Conservation (phyloP, 768 basidiomycete genomes). For the Filobasidium wieringae region DNA sequence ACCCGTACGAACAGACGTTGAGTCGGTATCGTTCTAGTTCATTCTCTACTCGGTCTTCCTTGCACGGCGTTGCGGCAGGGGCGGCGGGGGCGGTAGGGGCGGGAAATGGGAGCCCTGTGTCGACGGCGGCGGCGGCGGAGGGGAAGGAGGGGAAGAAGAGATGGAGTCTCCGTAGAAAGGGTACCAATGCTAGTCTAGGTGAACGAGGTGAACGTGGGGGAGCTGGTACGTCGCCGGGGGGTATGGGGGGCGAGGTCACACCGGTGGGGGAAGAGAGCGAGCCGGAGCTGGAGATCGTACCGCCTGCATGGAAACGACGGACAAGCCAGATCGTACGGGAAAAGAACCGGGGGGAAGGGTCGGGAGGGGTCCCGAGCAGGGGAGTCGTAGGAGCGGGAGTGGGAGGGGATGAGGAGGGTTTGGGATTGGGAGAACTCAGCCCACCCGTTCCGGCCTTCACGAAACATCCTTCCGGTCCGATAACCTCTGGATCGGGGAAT, state of each 20-base stretch:
- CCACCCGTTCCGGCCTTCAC: slow-evolving; percentile 1
- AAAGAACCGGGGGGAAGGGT: slow-evolving; percentile 3
- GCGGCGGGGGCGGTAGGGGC: background rate
- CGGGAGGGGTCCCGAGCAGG: background rate
- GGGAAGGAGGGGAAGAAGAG: background rate
- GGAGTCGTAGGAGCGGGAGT: background rate
- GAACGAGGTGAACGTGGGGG: background rate
- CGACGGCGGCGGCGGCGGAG: background rate
- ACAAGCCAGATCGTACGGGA: slow-evolving; percentile 6
- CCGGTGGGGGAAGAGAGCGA: background rate
- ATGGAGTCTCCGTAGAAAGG: background rate
- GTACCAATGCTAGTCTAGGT: background rate
- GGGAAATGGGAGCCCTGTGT: slow-evolving; percentile 1
- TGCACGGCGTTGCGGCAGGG: background rate
- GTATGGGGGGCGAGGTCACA: background rate
- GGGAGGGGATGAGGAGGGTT: background rate
- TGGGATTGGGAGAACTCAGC: background rate
- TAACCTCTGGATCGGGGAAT: background rate
- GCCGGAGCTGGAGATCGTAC: slow-evolving; percentile 18
- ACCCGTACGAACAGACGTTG: slow-evolving; percentile 3
- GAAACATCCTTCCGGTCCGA: background rate
- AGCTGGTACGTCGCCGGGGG: background rate
- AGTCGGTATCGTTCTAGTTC: slow-evolving; percentile 4
- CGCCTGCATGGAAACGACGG: slow-evolving; percentile 33
- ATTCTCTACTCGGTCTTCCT: background rate